Conservation (phyloP, 805 yeast species). For the Starmerella sp. region DNA sequence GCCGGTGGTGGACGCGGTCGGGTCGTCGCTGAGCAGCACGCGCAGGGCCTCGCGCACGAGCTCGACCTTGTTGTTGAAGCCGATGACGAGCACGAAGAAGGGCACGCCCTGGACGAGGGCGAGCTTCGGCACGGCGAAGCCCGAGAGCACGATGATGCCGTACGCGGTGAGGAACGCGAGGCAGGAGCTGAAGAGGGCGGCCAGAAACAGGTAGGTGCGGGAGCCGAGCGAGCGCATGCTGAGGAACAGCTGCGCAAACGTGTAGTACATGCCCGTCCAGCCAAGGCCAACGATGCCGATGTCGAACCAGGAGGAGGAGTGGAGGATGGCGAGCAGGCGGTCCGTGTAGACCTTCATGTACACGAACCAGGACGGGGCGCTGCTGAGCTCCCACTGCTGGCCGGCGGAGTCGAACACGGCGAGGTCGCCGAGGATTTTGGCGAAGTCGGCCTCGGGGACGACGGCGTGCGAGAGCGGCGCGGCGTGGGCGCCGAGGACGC, state of each 20-base stretch:
- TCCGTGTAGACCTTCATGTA: constrained; percentile 30
- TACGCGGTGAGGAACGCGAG: constrained; percentile 78
- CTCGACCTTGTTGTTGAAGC: constrained; percentile 74
- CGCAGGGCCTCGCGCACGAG: constrained; percentile 40
- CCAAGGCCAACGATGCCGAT: constrained; percentile 68
- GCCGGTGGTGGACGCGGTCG: constrained; percentile 15
- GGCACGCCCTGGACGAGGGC: constrained; percentile 86
- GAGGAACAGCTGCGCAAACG: constrained; percentile 58
- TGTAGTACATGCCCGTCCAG: constrained; percentile 78
- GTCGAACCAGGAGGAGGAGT: constrained; percentile 77
- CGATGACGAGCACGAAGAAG: constrained; percentile 81
- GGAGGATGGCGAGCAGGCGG: constrained; percentile 28
- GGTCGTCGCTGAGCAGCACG: constrained; percentile 21
- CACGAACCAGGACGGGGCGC: constrained; percentile 31
- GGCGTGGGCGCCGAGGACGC: not conserved
- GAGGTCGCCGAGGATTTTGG: constrained; percentile 8
- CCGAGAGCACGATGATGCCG: constrained; percentile 45
- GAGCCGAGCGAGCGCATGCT: constrained; percentile 75
- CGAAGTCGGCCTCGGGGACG: constrained; percentile 7
- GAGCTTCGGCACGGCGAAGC: constrained; percentile 54
- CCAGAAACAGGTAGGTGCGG: constrained; percentile 73
- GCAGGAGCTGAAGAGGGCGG: constrained; percentile 65
- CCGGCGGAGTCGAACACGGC: constrained; percentile 22
- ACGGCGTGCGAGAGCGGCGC: not conserved
- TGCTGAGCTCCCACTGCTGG: constrained; percentile 34